Conservation (phyloP, 116 monocot genomes). For the Cymodocea nodosa region DNA sequence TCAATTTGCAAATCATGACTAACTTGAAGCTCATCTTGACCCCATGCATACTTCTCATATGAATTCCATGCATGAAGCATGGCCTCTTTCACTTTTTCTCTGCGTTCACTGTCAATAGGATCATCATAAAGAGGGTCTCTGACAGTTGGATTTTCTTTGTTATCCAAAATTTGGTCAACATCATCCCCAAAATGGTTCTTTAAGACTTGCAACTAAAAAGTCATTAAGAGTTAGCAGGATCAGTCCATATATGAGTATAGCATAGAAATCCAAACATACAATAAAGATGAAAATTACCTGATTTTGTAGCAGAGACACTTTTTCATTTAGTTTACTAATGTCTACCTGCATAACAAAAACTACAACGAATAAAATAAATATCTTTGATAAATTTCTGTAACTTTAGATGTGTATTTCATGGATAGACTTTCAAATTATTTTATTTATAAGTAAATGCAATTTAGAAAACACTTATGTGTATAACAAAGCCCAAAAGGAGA, state of each 20-base stretch:
- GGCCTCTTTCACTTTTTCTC: slow-evolving; percentile 85
- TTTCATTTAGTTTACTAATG: slow-evolving; percentile 38
- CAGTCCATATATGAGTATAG: neutral
- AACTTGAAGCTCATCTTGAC: slow-evolving; percentile 94
- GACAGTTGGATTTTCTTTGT: slow-evolving; percentile 2
- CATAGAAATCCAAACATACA: neutral
- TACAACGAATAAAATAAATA: slow-evolving; percentile 1
- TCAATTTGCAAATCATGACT: neutral
- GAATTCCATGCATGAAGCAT: slow-evolving; percentile 99
- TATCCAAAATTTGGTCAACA: slow-evolving; percentile 7
- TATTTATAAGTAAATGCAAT: too few relatives aligned
- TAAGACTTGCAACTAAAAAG: slow-evolving; percentile 25
- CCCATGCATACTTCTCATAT: slow-evolving; percentile 90
- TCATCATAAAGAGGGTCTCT: slow-evolving; percentile 28
- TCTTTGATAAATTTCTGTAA: too few relatives aligned
- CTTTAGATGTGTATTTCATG: too few relatives aligned
- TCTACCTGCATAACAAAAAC: slow-evolving; percentile 32
- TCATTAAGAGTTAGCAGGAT: neutral
- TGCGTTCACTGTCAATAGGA: slow-evolving; percentile 48
- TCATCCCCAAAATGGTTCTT: slow-evolving; percentile 11
- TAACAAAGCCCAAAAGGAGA: too few relatives aligned
- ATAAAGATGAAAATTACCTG: slow-evolving; percentile 37
- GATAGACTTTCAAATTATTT: too few relatives aligned
- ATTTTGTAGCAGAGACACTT: slow-evolving; percentile 37
- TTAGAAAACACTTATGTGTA: too few relatives aligned